Evolutionary conservation across 108 stramenopile genomes (phyloP), one percentile per base, ranked within the genome.

Genomic region (Phaeodactylum tricornutum): DNA sequence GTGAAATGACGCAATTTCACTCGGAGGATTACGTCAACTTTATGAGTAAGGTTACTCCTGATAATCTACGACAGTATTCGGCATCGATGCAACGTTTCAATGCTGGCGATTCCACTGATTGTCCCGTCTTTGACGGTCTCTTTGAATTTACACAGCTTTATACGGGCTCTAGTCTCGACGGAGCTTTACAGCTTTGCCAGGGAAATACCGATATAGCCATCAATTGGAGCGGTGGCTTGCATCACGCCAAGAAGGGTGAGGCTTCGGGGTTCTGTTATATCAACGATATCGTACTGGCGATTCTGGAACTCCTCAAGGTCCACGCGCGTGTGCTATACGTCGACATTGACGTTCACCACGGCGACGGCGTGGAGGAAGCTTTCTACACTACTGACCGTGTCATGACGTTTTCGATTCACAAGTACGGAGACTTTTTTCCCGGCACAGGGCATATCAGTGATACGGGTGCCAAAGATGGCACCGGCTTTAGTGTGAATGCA

Each of bases 311-410:
- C 40, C 81, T 99, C 41, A 99, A 99, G 73, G 74, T 93, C 20
- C 96, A 99, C 71, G 90, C 95, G 0, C 72, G 99, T 8, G 99
- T 99, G 15, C 81, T 99, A 12, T 99, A 99, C 69, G 87, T 99
- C 43, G 99, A 99, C 61, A 99, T 99, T 59, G 99, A 99, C 73
- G 93, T 99, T 8, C 99, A 99, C 62, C 97, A 98, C 56, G 97
- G 97, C 16, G 97, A 98, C 71, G 97, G 97, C 4, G 97, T 98
- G 21, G 95, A 99, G 75, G 98, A 99, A 72, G 98, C 98, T 20
- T 99, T 99, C 65, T 99, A 99, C 77, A 92, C 90, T 26, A 97
- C 97, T 6, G 94, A 99, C 53, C 86, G 97, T 1, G 99, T 99
- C 55, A 99, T 99, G 99, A 99, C 99, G 8, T 80, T 94, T 12